Evolutionary conservation across 225 moss, liverwort and hornwort genomes (phyloP), one percentile per base, ranked within the genome.

Genomic region (Sphagnum tenellum): DNA sequence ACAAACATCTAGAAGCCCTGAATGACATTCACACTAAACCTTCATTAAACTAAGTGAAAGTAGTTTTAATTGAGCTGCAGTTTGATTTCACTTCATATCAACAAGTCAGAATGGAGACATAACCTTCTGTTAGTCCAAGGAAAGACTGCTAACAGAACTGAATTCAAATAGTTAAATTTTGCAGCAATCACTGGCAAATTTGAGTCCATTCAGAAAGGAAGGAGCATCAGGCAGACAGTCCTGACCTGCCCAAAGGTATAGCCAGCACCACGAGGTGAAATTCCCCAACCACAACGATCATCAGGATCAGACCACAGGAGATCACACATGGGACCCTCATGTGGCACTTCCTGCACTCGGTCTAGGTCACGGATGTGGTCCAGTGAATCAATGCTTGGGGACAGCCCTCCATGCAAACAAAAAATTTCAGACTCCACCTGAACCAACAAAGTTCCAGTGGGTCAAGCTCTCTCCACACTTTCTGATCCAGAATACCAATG

Each of bases 401-500:
- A 64, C 13, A 64, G 51, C 49, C 64, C 64, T 10, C 64, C 64
- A 64, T 64, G 64, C 48, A 64, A 29, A 51, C 64, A 64, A 64
- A 64, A 64, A 48, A 64, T 64, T 64, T 64, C 64, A 47, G 64
- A 64, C 64, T 64, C 64, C 14, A 64, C 64, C 64, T 64, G 64
- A 64, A 48, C 8, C 51, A 45, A 4, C 49, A 50, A 44, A 51
- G 12, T 14, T 2, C 2, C 62, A 12, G 1, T 8, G 3, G 5
- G 46, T 9, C 8, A 14, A 10, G 0, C 13, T 5, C 49, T 62
- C 4, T 3, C 62, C 46, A 5, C 56, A 11, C 4, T 14, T 11
- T 14, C 12, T 4, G n/a, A 57, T 3, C 0, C 56, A 29, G 29
- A 29, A 29, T 0, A 29, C 29, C 29, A 29, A 29, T 29, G 29